Conservation (phyloP, 257 asterid species). For the Nicotiana otophora region DNA sequence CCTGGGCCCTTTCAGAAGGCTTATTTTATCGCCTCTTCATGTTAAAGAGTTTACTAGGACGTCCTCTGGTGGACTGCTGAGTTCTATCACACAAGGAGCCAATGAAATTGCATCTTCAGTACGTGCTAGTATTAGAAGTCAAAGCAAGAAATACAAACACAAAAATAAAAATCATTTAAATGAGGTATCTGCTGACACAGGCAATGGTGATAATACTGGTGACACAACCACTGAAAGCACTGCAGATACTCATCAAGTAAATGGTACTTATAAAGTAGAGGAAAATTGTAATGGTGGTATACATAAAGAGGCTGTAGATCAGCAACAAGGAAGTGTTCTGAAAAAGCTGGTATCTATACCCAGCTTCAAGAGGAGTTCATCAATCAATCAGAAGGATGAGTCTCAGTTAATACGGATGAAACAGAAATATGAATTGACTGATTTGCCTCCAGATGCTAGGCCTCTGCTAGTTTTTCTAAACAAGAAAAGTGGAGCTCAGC, state of each 20-base stretch:
- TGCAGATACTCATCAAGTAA: conserved; percentile 36
- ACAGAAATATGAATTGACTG: conserved; percentile 72
- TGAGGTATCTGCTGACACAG: conserved; percentile 45
- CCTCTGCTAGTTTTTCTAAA: conserved; percentile 82
- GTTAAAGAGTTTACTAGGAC: conserved; percentile 54
- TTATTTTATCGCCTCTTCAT: conserved; percentile 72
- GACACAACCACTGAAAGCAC: conserved; percentile 48
- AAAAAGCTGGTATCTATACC: conserved; percentile 44
- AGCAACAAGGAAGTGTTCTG: conserved; percentile 37
- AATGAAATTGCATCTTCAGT: conserved; percentile 94
- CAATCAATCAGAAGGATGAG: conserved; percentile 61
- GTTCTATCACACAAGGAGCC: conserved; percentile 92
- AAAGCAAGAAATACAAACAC: conserved; percentile 65
- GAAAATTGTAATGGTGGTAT: conserved; percentile 41
- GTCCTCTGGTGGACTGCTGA: conserved; percentile 69
- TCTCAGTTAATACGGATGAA: conserved; percentile 40
- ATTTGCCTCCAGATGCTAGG: conserved; percentile 83
- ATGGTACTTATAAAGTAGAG: conserved; percentile 45
- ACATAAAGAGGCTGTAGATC: conserved; percentile 37
- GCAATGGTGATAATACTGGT: conserved; percentile 42
- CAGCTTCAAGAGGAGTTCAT: conserved; percentile 57
- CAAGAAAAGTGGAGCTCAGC: conserved; percentile 96
- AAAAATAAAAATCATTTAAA: conserved; percentile 32
- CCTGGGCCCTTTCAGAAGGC: conserved; percentile 77
- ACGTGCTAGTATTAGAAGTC: conserved; percentile 87